These are phyloP conservation scores for Lophiotrema nucula DNA, from an alignment of 495 filamentous ascomycete genomes.

Conservation along the genomic window DNA sequence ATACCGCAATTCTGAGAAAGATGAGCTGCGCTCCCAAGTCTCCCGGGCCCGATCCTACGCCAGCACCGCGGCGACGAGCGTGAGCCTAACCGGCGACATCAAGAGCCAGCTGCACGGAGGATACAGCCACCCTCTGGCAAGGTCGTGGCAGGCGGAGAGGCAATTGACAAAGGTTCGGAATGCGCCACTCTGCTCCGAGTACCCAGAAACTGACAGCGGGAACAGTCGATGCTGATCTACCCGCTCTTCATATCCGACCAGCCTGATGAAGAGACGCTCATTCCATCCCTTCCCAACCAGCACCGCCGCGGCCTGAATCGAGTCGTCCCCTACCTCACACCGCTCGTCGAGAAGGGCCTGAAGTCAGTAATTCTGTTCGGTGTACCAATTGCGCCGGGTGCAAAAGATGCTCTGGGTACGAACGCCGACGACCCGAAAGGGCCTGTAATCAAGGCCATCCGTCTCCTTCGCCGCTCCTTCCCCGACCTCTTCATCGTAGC, in stretches of 20 bases:
- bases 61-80: slow-evolving; percentile 88
- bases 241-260: slow-evolving; percentile 94
- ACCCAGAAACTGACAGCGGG: not conserved
- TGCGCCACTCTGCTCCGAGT: not conserved
- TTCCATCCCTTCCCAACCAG: slow-evolving; percentile 87
- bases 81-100: slow-evolving; percentile 89
- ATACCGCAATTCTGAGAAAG: slow-evolving; percentile 59
- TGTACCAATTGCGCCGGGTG: slow-evolving; percentile 73
- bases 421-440: slow-evolving; percentile 89
- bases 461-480: slow-evolving; percentile 74
- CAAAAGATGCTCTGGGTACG: slow-evolving; percentile 91
- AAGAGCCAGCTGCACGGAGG: slow-evolving; percentile 93
- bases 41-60: slow-evolving; percentile 76
- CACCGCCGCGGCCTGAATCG: slow-evolving; percentile 83
- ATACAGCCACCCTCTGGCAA: slow-evolving; percentile 85
- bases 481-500: slow-evolving; percentile 84
- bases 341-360: slow-evolving; percentile 84
- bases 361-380: slow-evolving; percentile 93
- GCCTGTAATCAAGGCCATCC: slow-evolving; percentile 83
- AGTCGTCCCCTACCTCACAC: slow-evolving; percentile 76
- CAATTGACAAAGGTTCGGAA: slow-evolving; percentile 85
- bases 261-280: slow-evolving; percentile 84
- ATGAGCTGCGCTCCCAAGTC: slow-evolving; percentile 64
- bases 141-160: slow-evolving; percentile 93
- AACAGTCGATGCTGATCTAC: slow-evolving; percentile 94